Percentiles rank a stretch among this genome's conserved stretches.
Conservation (phyloP, 2,329 filamentous ascomycete genomes). For the Daldinia sp. region DNA sequence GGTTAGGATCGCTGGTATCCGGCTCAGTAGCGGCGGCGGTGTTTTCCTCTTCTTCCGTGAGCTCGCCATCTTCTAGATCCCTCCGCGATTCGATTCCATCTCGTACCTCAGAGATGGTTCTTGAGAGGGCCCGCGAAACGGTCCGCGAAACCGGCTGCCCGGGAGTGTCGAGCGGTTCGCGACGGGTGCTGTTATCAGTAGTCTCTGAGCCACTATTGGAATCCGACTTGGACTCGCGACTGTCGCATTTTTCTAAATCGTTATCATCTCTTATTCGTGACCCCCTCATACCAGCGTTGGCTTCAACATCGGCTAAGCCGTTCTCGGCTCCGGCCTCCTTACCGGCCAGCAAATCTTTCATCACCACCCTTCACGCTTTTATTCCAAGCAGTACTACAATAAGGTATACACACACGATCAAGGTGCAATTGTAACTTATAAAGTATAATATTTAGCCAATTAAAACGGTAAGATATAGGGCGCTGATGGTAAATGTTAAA, state of each 20-base stretch:
- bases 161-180: conserved; percentile 2
- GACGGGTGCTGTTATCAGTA: conserved; percentile 8
- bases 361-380: conserved; percentile 5
- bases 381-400: not conserved
- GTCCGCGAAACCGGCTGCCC: conserved; percentile 21
- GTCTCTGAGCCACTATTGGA: conserved; percentile 19
- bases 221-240: conserved; percentile 5
- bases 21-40: conserved; percentile 43
- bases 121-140: conserved; percentile 46
- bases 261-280: conserved; percentile 1
- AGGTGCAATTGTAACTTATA: not conserved
- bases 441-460: not conserved
- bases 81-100: conserved; percentile 56
- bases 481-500: not conserved
- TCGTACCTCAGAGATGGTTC: conserved; percentile 55
- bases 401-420: not conserved
- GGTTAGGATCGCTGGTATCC: conserved; percentile 54
- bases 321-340: conserved; percentile 24
- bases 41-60: conserved; percentile 43
- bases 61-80: conserved; percentile 48
- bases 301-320: not conserved
- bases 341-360: conserved; percentile 11
- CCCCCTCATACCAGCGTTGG: not conserved
- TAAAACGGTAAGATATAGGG: not conserved
- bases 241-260: conserved; percentile 21